These are phyloP conservation scores for Tetramitus jugosus DNA, from an alignment of 208 protist species.

Conservation along the genomic window DNA sequence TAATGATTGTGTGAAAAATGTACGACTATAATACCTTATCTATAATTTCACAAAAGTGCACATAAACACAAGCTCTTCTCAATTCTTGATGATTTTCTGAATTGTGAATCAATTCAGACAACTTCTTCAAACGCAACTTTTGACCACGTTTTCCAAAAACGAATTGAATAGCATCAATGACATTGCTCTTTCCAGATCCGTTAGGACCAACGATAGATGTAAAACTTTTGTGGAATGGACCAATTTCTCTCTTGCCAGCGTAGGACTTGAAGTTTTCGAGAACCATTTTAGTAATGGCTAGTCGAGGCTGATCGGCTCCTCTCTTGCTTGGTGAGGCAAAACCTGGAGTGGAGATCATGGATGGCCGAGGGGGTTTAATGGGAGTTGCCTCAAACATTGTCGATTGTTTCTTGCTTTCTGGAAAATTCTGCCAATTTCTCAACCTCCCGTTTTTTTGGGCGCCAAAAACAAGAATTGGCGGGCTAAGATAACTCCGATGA, in stretches of 20 bases:
- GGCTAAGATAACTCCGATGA: no score
- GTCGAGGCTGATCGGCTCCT: constrained; percentile 29
- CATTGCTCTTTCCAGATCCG: constrained; percentile 99
- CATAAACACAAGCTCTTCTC: constrained; percentile 79
- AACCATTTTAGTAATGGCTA: constrained; percentile 95
- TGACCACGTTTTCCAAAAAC: constrained; percentile 98
- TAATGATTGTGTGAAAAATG: no score
- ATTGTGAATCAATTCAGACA: constrained; percentile 97
- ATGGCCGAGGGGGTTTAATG: no score
- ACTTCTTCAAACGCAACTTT: constrained; percentile 91
- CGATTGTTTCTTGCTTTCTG: no score
- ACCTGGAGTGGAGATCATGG: no score
- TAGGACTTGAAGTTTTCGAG: constrained; percentile 99
- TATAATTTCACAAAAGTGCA: constrained; percentile 91
- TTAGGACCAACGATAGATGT: constrained; percentile 99
- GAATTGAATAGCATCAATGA: constrained; percentile 99
- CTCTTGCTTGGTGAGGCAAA: no score
- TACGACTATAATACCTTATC: constrained; percentile 56
- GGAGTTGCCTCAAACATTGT: no score
- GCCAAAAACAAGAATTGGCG: no score
- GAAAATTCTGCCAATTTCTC: no score
- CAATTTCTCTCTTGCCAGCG: constrained; percentile 88
- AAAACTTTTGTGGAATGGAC: constrained; percentile 99
- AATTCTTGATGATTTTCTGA: constrained; percentile 85
- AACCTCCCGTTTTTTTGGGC: no score